phyloP scores from a whole-genome alignment of 192 early-diverging fungal genomes.

The Cetraspora pellucida region DNA sequence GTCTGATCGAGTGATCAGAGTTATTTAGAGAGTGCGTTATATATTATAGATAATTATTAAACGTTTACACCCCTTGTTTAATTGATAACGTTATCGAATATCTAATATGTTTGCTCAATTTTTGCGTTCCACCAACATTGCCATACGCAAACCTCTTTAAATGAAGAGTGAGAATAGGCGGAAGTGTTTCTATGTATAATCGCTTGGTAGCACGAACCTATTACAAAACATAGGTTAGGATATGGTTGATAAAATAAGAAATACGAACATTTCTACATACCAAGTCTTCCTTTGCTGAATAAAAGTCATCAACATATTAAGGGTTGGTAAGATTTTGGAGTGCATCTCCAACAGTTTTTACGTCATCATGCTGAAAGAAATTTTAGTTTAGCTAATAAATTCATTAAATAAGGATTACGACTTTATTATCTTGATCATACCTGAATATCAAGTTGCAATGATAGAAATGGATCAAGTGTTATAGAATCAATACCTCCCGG shows the following conservation, averaged over 20 bases:
- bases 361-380: slow-evolving; percentile 53
- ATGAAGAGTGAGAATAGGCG: slow-evolving; percentile 90
- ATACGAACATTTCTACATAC: slow-evolving; percentile 25
- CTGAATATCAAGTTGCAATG: slow-evolving; percentile 86
- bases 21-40: too few species aligned
- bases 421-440: slow-evolving; percentile 26
- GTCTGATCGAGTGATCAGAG: too few species aligned
- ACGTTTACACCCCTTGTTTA: slow-evolving; percentile 51
- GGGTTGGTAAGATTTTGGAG: slow-evolving; percentile 74
- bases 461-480: slow-evolving; percentile 85
- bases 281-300: slow-evolving; percentile 49
- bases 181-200: slow-evolving; percentile 75
- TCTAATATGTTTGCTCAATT: slow-evolving; percentile 82
- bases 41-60: too few species aligned
- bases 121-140: slow-evolving; percentile 73
- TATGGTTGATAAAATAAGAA: not conserved
- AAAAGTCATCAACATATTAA: slow-evolving; percentile 84
- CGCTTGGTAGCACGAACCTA: slow-evolving; percentile 79
- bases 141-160: slow-evolving; percentile 93
- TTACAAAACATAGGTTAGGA: not conserved
- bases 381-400: slow-evolving; percentile 9
- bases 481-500: slow-evolving; percentile 77
- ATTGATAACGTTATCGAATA: slow-evolving; percentile 71
- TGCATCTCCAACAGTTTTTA: slow-evolving; percentile 84
- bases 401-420: not conserved